Base-by-base conservation (phyloP, 2,329 filamentous ascomycete genomes). In the Xylaria sp. region DNA sequence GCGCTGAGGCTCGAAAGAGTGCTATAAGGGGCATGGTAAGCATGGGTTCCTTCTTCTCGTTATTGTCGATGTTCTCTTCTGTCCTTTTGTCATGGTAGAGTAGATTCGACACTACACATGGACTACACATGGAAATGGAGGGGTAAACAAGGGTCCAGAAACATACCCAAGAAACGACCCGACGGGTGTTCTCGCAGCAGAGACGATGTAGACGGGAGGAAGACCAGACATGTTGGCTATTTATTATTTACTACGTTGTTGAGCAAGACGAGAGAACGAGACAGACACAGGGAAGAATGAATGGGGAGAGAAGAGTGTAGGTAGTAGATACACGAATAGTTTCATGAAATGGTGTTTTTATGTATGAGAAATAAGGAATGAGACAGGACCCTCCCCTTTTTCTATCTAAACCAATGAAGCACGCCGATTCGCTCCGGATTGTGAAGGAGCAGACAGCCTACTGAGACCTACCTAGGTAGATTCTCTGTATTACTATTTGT, bases 201-300 rank as follows among this genome's bases (percentile, higher is more conserved):
- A 96, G 79, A 98, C 94, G 78, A 99, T 98, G 85, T 99, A 99
- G 74, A 99, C 95, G 68, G 94, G 88, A 74, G 93, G 92, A 72
- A 94, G 88, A 75, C 88, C 89, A 79, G 93, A 87, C 93, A 97
- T 97, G 69, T 76, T 88, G 83, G 64, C 42, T 55, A 48, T n/a
- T n/a, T 67, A 47, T 29, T 54, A 58, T 9, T 18, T 60, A 13
- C 32, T 35, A 35, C 32, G 32, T 35, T 6, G 37, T 35, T 16
- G 44, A 47, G 13, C 35, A 16, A 23, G 13, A 44, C 4, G 35
- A 35, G 23, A 37, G 23, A 53, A 32, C 25, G 12, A 18, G 10
- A 8, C 35, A n/a, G 40, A 44, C 25, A 32, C 50, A n/a, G 47
- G 48, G 16, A 21, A 10, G 18, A 27, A 57, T 35, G 48, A 60